A percentile compares a stretch with the other conserved stretches of the same genome.
These are phyloP conservation scores for Boletus pseudo-olivaceus DNA, from an alignment of 768 basidiomycete species.

Conservation along the genomic window DNA sequence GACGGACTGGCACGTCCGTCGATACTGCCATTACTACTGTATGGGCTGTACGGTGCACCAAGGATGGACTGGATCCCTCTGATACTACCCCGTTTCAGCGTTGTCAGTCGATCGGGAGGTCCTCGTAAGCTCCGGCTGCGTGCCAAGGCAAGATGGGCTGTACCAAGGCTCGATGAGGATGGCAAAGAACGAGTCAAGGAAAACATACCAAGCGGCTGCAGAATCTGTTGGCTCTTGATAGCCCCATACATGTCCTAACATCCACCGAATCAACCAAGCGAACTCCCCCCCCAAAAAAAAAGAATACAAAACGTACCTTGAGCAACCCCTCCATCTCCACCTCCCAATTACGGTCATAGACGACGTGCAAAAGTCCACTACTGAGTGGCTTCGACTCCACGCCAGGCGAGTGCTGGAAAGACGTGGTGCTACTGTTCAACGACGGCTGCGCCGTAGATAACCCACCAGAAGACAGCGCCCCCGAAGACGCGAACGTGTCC, in stretches of 20 bases:
- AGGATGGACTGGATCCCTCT: conserved; percentile 83
- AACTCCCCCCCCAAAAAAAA: background rate
- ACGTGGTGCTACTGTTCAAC: conserved; percentile 60
- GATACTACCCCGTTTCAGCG: conserved; percentile 88
- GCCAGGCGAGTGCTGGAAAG: conserved; percentile 52
- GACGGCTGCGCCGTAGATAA: conserved; percentile 37
- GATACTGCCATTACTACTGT: conserved; percentile 77
- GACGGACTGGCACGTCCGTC: conserved; percentile 93
- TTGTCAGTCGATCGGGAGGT: conserved; percentile 67
- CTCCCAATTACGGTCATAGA: conserved; percentile 76
- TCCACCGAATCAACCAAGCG: background rate
- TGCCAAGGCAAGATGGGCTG: conserved; percentile 39
- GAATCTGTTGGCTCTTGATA: conserved; percentile 86
- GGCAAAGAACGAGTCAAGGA: conserved; percentile 43
- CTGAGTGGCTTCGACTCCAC: conserved; percentile 36
- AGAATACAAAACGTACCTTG: conserved; percentile 50
- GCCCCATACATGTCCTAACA: conserved; percentile 89
- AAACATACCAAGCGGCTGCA: conserved; percentile 67
- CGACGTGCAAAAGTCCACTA: conserved; percentile 32
- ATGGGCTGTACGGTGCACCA: conserved; percentile 68
- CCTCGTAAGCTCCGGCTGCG: conserved; percentile 73
- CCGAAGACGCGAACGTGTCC: conserved; percentile 48
- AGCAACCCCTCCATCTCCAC: conserved; percentile 80
- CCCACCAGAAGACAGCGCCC: conserved; percentile 33
- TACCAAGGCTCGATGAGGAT: conserved; percentile 56